These are phyloP conservation scores for Akanthomyces dipterigenus DNA, from an alignment of 2,329 filamentous ascomycete species.

Conservation along the genomic window DNA sequence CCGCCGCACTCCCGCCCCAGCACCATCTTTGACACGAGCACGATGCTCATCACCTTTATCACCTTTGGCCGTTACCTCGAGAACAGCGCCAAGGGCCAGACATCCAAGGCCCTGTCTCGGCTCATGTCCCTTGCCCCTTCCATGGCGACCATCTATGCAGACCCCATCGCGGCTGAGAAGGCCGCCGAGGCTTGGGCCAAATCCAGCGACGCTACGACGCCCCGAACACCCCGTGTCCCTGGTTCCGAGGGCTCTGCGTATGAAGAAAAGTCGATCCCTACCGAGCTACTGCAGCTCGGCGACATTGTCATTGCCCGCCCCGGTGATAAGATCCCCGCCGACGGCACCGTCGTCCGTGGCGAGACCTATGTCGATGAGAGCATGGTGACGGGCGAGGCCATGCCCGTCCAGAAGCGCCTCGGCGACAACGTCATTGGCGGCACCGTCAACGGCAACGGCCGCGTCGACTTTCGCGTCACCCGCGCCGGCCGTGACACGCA, in stretches of 20 bases:
- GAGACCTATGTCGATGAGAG: constrained; percentile 95
- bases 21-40: constrained; percentile 95
- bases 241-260: constrained; percentile 50
- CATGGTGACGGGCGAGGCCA: constrained; percentile 97
- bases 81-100: constrained; percentile 92
- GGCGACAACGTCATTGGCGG: constrained; percentile 79
- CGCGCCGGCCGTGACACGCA: constrained; percentile 92
- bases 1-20: constrained; percentile 72
- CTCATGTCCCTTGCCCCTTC: constrained; percentile 95
- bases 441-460: constrained; percentile 89
- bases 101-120: constrained; percentile 83
- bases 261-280: constrained; percentile 84
- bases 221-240: constrained; percentile 26
- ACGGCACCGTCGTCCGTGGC: constrained; percentile 78
- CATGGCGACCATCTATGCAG: constrained; percentile 93
- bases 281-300: constrained; percentile 87
- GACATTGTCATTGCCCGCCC: constrained; percentile 90
- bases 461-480: constrained; percentile 86
- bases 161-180: constrained; percentile 90
- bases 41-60: constrained; percentile 96
- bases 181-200: constrained; percentile 68
- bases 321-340: constrained; percentile 93
- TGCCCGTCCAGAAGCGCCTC: constrained; percentile 85
- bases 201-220: constrained; percentile 22
- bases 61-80: constrained; percentile 86